phyloP scores from a whole-genome alignment of 2,329 filamentous ascomycete species.

The Fusarium tanahbumbuense region DNA sequence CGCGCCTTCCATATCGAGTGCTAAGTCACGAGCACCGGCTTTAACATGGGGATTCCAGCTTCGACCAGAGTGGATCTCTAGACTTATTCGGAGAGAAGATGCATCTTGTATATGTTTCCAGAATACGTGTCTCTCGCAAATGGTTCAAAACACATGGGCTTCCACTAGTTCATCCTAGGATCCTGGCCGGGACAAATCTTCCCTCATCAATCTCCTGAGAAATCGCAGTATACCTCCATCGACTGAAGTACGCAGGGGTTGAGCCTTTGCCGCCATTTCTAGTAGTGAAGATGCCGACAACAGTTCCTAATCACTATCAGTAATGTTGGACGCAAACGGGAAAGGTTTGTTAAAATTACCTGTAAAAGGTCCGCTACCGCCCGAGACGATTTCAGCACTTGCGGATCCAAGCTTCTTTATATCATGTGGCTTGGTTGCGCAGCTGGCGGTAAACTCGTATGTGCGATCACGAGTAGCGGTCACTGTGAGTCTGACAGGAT shows the following conservation, averaged over 20 bases:
- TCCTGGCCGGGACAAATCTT: not conserved
- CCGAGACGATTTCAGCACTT: not conserved
- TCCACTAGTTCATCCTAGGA: too few relatives aligned
- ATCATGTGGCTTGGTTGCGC: rapidly evolving
- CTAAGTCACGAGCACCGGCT: too few relatives aligned
- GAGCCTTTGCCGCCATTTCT: not conserved
- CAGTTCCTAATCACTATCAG: not conserved
- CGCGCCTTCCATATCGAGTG: too few relatives aligned
- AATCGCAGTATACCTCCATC: not conserved
- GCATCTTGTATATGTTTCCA: too few relatives aligned
- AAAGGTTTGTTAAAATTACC: not conserved
- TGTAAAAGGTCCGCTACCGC: not conserved
- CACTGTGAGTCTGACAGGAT: not conserved
- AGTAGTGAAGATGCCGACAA: not conserved
- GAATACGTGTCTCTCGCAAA: not conserved
- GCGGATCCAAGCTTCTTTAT: not conserved
- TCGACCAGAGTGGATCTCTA: too few relatives aligned
- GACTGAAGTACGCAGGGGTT: not conserved
- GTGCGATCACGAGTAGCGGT: not conserved
- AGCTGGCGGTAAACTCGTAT: not conserved
- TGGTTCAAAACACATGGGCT: not conserved
- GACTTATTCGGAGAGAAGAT: too few relatives aligned
- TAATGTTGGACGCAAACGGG: too few relatives aligned
- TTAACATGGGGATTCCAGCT: too few relatives aligned
- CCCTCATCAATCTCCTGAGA: not conserved